Evolutionary conservation across 441 rosid species (phyloP).

Genomic region (Croton laevigatus): DNA sequence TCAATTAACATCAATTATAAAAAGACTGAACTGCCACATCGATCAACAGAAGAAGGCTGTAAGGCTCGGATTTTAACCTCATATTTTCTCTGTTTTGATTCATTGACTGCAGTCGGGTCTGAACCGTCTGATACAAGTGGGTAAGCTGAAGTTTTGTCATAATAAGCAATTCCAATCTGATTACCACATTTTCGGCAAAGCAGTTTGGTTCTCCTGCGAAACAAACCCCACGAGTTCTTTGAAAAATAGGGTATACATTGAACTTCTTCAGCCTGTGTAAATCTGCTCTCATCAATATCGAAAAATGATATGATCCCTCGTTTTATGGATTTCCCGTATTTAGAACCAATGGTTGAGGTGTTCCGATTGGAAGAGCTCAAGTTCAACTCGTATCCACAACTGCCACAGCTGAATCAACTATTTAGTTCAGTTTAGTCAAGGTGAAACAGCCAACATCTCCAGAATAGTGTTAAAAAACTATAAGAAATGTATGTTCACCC

Average conservation of each 20-base stretch:
- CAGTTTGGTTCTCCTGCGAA: conserved; percentile 73
- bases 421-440: conserved; percentile 10
- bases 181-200: conserved; percentile 90
- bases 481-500: neutral
- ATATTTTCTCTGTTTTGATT: conserved; percentile 44
- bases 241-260: conserved; percentile 75
- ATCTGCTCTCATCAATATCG: conserved; percentile 75
- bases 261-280: conserved; percentile 75
- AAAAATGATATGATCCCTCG: conserved; percentile 85
- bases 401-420: conserved; percentile 71
- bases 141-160: conserved; percentile 41
- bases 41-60: conserved; percentile 65
- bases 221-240: conserved; percentile 54
- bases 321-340: conserved; percentile 91
- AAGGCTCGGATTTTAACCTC: conserved; percentile 77
- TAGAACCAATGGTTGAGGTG: conserved; percentile 76
- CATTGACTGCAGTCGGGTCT: conserved; percentile 39
- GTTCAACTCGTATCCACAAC: conserved; percentile 87
- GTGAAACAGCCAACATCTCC: conserved; percentile 8
- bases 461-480: neutral
- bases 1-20: conserved; percentile 20
- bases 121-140: conserved; percentile 47
- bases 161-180: conserved; percentile 64
- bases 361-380: conserved; percentile 81
- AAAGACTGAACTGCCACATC: conserved; percentile 34